These are phyloP conservation scores for Thamnidium elegans DNA, from an alignment of 192 early-diverging fungal species.

Conservation along the genomic window DNA sequence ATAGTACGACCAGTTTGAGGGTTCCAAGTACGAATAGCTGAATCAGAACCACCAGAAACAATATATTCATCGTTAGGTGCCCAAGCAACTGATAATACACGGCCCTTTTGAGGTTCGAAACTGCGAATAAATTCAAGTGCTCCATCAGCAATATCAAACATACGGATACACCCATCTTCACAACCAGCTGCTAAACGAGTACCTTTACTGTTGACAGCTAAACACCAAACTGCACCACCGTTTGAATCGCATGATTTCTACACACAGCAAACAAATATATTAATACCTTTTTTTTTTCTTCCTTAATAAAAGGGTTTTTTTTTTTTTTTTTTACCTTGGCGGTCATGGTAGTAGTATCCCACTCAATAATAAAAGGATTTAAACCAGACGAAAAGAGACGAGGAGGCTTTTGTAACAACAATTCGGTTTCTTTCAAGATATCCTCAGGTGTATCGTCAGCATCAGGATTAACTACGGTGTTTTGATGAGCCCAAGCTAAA, in stretches of 20 bases:
- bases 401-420: slow-evolving; percentile 51
- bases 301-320: no score
- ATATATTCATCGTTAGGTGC: slow-evolving; percentile 65
- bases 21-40: slow-evolving; percentile 72
- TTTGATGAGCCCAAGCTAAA: slow-evolving; percentile 82
- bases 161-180: slow-evolving; percentile 86
- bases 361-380: slow-evolving; percentile 83
- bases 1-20: slow-evolving; percentile 49
- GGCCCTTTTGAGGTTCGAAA: slow-evolving; percentile 66
- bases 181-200: slow-evolving; percentile 86
- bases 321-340: slow-evolving; percentile 46
- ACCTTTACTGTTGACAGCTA: slow-evolving; percentile 73
- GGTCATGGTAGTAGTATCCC: slow-evolving; percentile 69
- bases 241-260: slow-evolving; percentile 67
- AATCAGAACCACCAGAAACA: slow-evolving; percentile 81
- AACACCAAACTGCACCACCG: slow-evolving; percentile 94
- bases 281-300: neutral
- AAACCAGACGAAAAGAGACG: slow-evolving; percentile 86
- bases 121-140: slow-evolving; percentile 63
- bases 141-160: slow-evolving; percentile 82
- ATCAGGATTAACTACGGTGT: slow-evolving; percentile 59
- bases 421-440: slow-evolving; percentile 49
- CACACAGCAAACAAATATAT: neutral
- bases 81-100: slow-evolving; percentile 89
- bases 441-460: slow-evolving; percentile 67